phyloP scores from a whole-genome alignment of 495 filamentous ascomycete species.

The Sordaria brevicollis region DNA sequence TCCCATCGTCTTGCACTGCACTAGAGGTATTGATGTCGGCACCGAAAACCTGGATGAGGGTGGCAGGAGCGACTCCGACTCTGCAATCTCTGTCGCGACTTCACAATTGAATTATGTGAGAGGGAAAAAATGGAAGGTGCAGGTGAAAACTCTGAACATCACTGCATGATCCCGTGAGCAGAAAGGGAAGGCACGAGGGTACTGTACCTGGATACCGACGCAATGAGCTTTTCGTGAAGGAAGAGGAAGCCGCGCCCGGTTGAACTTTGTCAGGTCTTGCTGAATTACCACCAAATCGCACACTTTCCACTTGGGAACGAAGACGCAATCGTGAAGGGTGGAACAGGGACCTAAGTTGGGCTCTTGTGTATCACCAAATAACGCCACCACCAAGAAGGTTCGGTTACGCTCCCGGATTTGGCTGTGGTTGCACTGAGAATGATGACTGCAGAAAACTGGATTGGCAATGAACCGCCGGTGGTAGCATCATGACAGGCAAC shows the following conservation, averaged over 20 bases:
- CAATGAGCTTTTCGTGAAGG: background rate
- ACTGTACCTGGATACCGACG: background rate
- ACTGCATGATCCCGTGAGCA: too few species aligned
- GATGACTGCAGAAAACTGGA: background rate
- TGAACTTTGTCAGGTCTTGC: background rate
- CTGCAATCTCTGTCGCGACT: too few species aligned
- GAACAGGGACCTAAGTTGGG: background rate
- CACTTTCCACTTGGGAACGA: background rate
- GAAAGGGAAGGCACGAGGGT: background rate
- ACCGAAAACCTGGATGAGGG: background rate
- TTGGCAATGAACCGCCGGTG: background rate
- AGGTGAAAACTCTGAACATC: background rate
- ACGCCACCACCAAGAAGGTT: background rate
- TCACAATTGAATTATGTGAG: too few species aligned
- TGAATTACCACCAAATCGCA: background rate
- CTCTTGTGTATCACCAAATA: background rate
- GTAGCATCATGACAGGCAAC: background rate
- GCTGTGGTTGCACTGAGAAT: background rate
- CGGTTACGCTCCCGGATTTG: background rate
- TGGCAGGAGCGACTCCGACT: too few species aligned
- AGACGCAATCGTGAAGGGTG: background rate
- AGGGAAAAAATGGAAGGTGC: background rate
- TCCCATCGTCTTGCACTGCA: too few species aligned
- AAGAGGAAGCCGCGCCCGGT: too few species aligned
- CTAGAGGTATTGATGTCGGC: too few species aligned